phyloP scores from a whole-genome alignment of 306 rosid species.

The Mucuna pruriens region DNA sequence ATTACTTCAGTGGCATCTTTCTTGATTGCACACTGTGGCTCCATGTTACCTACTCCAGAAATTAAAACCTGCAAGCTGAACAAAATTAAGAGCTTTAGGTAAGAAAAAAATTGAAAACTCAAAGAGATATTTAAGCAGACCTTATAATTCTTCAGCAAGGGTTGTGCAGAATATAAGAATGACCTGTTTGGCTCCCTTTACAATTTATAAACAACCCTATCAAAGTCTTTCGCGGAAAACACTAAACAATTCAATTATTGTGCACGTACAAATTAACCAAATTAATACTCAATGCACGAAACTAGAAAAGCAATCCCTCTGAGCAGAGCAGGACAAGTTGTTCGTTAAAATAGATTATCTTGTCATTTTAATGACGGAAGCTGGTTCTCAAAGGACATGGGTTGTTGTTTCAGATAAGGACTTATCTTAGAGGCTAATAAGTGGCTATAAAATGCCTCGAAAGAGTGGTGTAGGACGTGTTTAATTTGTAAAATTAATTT shows the following conservation, averaged over 20 bases:
- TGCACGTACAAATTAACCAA: background rate
- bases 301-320: background rate
- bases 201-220: background rate
- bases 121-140: background rate
- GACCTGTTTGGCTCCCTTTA: background rate
- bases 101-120: background rate
- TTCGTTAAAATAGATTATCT: background rate
- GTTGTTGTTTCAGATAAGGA: constrained; percentile 29
- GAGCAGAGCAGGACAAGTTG: background rate
- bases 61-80: constrained; percentile 24
- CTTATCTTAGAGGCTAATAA: background rate
- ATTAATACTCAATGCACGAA: background rate
- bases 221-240: background rate
- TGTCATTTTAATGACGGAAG: background rate
- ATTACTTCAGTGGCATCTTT: constrained; percentile 74
- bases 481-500: background rate
- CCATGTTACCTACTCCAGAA: constrained; percentile 50
- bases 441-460: constrained; percentile 8
- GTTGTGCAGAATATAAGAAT: background rate
- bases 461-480: background rate
- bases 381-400: constrained; percentile 5
- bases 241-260: background rate
- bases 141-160: background rate
- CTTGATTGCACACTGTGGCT: constrained; percentile 65
- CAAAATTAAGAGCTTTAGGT: background rate